Evolutionary conservation across 495 filamentous ascomycete species (phyloP).

Genomic region (Penicillium parvum): DNA sequence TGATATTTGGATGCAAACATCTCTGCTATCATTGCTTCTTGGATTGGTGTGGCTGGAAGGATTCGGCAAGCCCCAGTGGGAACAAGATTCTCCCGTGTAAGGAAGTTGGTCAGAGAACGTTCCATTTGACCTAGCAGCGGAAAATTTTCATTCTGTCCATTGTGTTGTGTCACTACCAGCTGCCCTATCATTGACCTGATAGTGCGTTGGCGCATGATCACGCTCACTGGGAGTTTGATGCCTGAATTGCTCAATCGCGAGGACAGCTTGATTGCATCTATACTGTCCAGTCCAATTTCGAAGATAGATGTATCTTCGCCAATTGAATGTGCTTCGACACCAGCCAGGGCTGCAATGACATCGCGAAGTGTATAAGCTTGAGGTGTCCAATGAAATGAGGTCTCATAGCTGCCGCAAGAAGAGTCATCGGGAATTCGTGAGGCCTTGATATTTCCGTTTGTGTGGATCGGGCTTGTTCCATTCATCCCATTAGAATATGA

Average conservation of each 20-base stretch:
- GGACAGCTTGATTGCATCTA: constrained; percentile 75
- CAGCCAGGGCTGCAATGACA: constrained; percentile 59
- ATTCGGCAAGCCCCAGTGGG: constrained; percentile 44
- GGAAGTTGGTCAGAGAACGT: constrained; percentile 24
- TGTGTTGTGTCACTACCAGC: constrained; percentile 5
- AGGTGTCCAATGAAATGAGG: constrained; percentile 50
- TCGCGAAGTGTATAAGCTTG: constrained; percentile 46
- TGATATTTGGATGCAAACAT: constrained; percentile 65
- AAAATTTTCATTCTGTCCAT: constrained; percentile 4
- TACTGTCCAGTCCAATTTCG: constrained; percentile 83
- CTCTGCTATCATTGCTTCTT: constrained; percentile 79
- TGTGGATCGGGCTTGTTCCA: background rate
- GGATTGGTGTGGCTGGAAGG: constrained; percentile 69
- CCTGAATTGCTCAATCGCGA: constrained; percentile 56
- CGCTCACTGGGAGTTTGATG: constrained; percentile 58
- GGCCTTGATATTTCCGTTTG: constrained; percentile 2
- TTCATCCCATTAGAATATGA: constrained; percentile 11
- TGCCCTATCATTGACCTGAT: constrained; percentile 49
- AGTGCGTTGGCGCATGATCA: constrained; percentile 64
- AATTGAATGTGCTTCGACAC: constrained; percentile 45
- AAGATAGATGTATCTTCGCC: constrained; percentile 62
- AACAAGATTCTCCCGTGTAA: constrained; percentile 26
- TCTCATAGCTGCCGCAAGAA: background rate
- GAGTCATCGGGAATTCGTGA: background rate
- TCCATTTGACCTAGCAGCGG: constrained; percentile 28